A percentile compares a stretch with the other conserved stretches of the same genome.
Evolutionary conservation across 2,329 filamentous ascomycete species (phyloP).

Genomic region (Geosmithia morbida): DNA sequence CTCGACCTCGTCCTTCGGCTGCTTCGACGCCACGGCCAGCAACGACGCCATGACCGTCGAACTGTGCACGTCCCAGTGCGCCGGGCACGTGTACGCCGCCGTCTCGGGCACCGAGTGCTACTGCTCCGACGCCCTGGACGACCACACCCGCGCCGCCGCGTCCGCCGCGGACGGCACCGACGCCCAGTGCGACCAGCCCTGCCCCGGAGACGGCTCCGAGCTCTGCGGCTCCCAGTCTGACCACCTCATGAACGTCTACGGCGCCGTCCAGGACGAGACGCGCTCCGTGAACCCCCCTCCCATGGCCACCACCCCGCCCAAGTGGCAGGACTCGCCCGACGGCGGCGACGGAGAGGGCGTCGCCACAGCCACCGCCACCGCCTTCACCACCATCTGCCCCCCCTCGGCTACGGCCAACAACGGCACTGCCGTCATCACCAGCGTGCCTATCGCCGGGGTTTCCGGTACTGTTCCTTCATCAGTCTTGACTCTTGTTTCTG

Average conservation of each 20-base stretch:
- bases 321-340: not conserved
- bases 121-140: slow-evolving; percentile 26
- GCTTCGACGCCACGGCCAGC: slow-evolving; percentile 16
- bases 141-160: slow-evolving; percentile 19
- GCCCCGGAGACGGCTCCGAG: slow-evolving; percentile 23
- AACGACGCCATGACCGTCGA: slow-evolving; percentile 22
- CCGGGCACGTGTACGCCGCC: slow-evolving; percentile 20
- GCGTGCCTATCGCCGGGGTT: not conserved
- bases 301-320: slow-evolving; percentile 7
- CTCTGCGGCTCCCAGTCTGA: slow-evolving; percentile 25
- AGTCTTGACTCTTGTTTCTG: too few species aligned
- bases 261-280: slow-evolving; percentile 13
- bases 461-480: too few species aligned
- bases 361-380: not conserved
- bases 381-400: too few species aligned
- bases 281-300: slow-evolving; percentile 15
- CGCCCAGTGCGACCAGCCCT: slow-evolving; percentile 19
- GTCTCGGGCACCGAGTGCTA: slow-evolving; percentile 26
- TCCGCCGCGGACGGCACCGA: slow-evolving; percentile 12
- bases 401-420: too few species aligned
- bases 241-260: slow-evolving; percentile 28
- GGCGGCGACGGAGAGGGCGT: not conserved
- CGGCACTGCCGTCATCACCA: not conserved
- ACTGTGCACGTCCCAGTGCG: slow-evolving; percentile 22
- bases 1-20: slow-evolving; percentile 18